phyloP scores from a whole-genome alignment of 805 yeast species.

The Candida vartiovaarae region DNA sequence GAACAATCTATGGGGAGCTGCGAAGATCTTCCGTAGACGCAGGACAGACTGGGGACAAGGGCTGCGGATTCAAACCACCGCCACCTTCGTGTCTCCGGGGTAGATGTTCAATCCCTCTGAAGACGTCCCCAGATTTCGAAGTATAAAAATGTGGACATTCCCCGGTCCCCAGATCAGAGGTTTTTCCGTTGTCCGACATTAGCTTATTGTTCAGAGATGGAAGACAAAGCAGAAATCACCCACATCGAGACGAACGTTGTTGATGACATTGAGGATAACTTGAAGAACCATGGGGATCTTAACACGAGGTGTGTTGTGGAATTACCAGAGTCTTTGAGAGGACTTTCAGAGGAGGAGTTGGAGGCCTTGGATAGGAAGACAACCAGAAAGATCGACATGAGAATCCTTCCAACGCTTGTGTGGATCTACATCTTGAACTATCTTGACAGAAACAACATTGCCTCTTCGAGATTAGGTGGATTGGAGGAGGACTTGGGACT shows the following conservation, averaged over 20 bases:
- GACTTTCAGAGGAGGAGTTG: constrained; percentile 33
- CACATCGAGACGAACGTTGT: neutral
- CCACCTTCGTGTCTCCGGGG: too few relatives aligned
- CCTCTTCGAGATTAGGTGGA: constrained; percentile 43
- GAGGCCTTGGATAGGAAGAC: constrained; percentile 35
- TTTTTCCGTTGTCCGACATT: too few relatives aligned
- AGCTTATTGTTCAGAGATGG: neutral
- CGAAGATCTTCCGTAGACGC: too few relatives aligned
- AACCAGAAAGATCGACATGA: constrained; percentile 39
- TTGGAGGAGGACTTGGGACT: constrained; percentile 39
- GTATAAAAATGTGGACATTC: too few relatives aligned
- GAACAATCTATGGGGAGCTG: too few relatives aligned
- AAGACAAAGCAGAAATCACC: neutral
- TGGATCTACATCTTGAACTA: constrained; percentile 45
- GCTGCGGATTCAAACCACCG: too few relatives aligned
- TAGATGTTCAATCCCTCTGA: too few relatives aligned
- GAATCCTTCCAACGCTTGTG: constrained; percentile 44
- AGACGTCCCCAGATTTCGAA: too few relatives aligned
- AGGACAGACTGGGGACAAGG: too few relatives aligned
- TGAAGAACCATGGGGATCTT: constrained; percentile 5
- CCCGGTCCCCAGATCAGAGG: too few relatives aligned
- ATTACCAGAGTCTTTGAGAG: constrained; percentile 19
- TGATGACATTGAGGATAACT: constrained; percentile 5
- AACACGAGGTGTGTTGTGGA: constrained; percentile 1
- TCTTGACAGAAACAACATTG: constrained; percentile 43